These are phyloP conservation scores for Leccinum uliginosum DNA, from an alignment of 768 basidiomycete genomes.

Conservation along the genomic window DNA sequence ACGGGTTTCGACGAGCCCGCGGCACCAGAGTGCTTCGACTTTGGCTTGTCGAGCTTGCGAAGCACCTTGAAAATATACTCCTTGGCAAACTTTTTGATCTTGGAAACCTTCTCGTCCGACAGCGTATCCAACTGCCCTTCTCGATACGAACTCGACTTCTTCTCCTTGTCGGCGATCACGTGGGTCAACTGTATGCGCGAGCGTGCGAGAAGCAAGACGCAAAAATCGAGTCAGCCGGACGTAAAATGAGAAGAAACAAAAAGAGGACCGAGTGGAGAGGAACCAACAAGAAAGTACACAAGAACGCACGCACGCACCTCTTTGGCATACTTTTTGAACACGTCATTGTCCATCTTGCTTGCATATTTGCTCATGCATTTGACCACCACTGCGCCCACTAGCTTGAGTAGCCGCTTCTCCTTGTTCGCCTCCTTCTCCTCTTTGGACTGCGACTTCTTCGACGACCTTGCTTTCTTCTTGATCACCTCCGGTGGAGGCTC, in stretches of 20 bases:
- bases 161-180: conserved; percentile 90
- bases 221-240: not conserved
- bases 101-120: conserved; percentile 79
- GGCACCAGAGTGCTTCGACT: conserved; percentile 12
- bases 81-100: conserved; percentile 92
- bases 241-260: not conserved
- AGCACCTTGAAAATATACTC: conserved; percentile 84
- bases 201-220: not conserved
- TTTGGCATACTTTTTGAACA: conserved; percentile 93
- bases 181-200: conserved; percentile 61
- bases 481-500: conserved; percentile 13
- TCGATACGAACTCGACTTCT: conserved; percentile 77
- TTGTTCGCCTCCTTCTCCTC: conserved; percentile 64
- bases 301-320: conserved; percentile 53
- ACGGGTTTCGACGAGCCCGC: conserved; percentile 13
- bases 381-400: conserved; percentile 88
- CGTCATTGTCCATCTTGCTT: conserved; percentile 66
- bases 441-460: conserved; percentile 40
- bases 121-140: conserved; percentile 71
- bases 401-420: conserved; percentile 79
- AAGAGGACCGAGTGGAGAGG: not conserved
- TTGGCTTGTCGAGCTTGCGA: conserved; percentile 53
- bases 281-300: not conserved
- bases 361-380: conserved; percentile 89
- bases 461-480: conserved; percentile 26